Base-by-base conservation (phyloP, 192 early-diverging fungal species). In the Coemansia reversa region DNA sequence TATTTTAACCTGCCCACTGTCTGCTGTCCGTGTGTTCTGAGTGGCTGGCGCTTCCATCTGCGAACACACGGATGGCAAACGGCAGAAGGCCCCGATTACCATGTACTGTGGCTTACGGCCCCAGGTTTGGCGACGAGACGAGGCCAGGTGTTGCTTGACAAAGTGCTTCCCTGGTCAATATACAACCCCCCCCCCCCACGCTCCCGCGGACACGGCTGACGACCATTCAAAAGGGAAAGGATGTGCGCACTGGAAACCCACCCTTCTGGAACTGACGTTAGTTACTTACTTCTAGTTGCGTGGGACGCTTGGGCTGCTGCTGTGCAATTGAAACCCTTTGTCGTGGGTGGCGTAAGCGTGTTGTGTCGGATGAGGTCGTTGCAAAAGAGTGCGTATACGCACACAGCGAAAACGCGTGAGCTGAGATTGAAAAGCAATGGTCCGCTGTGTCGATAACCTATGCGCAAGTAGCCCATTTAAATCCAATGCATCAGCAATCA, bases 391-490 rank as follows among this genome's bases (percentile, higher is more conserved):
- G 47, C 39, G 60, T 45, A 48, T 29, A 25, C 60, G 60, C 60
- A 61, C 45, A 61, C 60, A 61, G 60, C 60, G 60, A 49, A 45
- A 14, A 45, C 39, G 39, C 39, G 39, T 45, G 39, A 14, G 39
- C 14, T 12, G 39, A 45, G 39, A 12, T 14, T 48, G 16, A 25
- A 27, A 51, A 32, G 48, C 48, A 45, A 30, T 50, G 33, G 49
- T 51, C 39, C 30, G 47, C 33, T 39, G 58, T 60, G 55, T 57
- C 30, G 55, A 60, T 42, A 49, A 50, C 48, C 60, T 61, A 61
- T 48, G 24, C 19, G 48, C 27, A 9, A 48, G 29, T 28, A 28
- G 51, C 29, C 60, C 51, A 61, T 60, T 35, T 22, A 47, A 28
- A 60, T 61, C 60, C 9, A 45, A 45, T 45, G 39, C 14, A 45